Conservation (phyloP, 2,329 filamentous ascomycete species). For the Fusarium sp. region DNA sequence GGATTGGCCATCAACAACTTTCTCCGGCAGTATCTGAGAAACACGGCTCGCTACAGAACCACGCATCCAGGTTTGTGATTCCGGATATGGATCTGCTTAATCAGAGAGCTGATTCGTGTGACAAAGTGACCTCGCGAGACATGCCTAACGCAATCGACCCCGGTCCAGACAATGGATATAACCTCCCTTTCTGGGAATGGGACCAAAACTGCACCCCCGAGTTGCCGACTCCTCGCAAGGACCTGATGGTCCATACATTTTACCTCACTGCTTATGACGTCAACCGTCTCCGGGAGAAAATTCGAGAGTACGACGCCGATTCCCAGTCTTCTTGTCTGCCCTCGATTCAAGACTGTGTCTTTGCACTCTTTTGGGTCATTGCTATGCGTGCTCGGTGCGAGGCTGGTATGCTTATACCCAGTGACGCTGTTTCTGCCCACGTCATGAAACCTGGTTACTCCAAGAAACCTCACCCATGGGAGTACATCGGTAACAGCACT, state of each 20-base stretch:
- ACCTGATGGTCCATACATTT: constrained; percentile 10
- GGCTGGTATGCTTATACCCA: neutral
- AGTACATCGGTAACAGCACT: constrained; percentile 35
- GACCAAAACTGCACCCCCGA: neutral
- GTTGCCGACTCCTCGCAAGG: neutral
- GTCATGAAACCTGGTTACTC: constrained; percentile 20
- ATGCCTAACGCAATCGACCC: constrained; percentile 3
- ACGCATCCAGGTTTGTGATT: constrained; percentile 18
- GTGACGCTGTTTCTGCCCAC: constrained; percentile 6
- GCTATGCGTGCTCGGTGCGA: constrained; percentile 28
- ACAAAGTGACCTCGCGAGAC: constrained; percentile 10
- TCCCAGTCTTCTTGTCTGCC: neutral
- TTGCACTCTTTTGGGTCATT: constrained; percentile 33
- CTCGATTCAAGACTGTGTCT: constrained; percentile 26
- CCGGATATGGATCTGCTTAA: neutral
- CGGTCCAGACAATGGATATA: constrained; percentile 4
- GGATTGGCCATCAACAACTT: constrained; percentile 35
- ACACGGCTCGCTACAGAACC: neutral
- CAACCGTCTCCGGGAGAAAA: neutral
- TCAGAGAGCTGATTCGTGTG: constrained; percentile 11
- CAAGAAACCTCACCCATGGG: neutral
- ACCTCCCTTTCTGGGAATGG: constrained; percentile 35
- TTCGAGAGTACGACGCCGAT: neutral
- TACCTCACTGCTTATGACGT: neutral
- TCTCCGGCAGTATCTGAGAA: constrained; percentile 25